Evolutionary conservation across 2,329 filamentous ascomycete species (phyloP).

Genomic region (Scedosporium minutisporum): DNA sequence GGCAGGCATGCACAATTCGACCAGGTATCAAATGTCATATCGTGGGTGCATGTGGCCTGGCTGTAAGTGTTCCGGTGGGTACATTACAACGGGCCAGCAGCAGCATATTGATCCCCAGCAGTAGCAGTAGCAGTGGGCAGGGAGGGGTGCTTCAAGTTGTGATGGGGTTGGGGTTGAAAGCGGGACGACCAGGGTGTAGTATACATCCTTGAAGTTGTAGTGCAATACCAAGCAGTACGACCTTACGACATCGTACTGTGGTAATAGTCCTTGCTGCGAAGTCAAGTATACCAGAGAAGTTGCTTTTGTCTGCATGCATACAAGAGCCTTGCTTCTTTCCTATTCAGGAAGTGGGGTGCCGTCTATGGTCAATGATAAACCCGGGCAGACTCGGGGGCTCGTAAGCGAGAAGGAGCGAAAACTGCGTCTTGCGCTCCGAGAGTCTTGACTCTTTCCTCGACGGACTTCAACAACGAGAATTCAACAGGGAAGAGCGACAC

Average conservation of each 20-base stretch:
- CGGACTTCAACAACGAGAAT: no score
- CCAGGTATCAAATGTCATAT: neutral
- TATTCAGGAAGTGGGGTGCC: neutral
- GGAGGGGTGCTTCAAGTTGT: neutral
- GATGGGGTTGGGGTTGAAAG: neutral
- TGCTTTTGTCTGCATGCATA: neutral
- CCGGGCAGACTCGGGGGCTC: neutral
- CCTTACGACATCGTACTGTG: neutral
- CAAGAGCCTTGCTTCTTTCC: slow-evolving; percentile 1
- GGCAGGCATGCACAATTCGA: neutral
- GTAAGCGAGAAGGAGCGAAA: neutral
- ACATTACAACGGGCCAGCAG: neutral
- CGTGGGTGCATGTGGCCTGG: neutral
- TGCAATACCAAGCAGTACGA: neutral
- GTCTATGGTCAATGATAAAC: neutral
- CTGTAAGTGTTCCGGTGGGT: no score
- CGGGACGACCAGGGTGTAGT: neutral
- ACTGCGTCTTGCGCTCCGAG: neutral
- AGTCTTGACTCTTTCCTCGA: neutral
- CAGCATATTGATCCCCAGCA: neutral
- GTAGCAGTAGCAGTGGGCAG: neutral
- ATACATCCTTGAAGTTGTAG: neutral
- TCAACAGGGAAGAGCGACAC: no score
- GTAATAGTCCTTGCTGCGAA: neutral
- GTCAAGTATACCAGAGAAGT: neutral